These are phyloP conservation scores for Tetrapisispora iriomotensis DNA, from an alignment of 805 yeast species.

Conservation along the genomic window DNA sequence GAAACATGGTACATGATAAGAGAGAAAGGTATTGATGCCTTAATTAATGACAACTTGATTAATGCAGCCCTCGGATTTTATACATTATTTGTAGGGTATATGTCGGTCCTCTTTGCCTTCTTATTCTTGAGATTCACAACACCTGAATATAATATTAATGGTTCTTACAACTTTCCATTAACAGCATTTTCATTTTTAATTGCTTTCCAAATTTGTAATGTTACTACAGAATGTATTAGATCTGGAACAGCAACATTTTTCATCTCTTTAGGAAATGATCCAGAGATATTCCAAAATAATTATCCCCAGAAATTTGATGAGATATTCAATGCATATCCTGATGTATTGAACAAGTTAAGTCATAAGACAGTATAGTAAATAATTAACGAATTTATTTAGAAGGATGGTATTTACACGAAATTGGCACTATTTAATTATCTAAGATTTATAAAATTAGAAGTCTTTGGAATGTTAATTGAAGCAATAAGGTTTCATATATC, in stretches of 20 bases:
- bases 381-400: too few relatives aligned
- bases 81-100: constrained; percentile 59
- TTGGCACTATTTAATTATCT: too few relatives aligned
- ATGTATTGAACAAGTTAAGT: constrained; percentile 48
- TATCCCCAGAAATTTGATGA: constrained; percentile 62
- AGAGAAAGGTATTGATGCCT: constrained; percentile 73
- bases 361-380: constrained; percentile 21
- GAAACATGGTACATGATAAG: constrained; percentile 74
- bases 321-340: constrained; percentile 56
- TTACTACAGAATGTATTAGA: constrained; percentile 63
- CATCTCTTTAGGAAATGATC: constrained; percentile 75
- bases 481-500: too few relatives aligned
- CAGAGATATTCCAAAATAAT: constrained; percentile 66
- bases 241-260: constrained; percentile 79
- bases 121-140: constrained; percentile 57
- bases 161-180: constrained; percentile 59
- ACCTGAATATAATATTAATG: constrained; percentile 53
- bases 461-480: too few relatives aligned
- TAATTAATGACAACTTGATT: constrained; percentile 75
- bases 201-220: constrained; percentile 63
- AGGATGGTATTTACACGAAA: too few relatives aligned
- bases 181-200: constrained; percentile 66
- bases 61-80: constrained; percentile 73
- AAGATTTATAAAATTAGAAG: too few relatives aligned
- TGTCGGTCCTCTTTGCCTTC: constrained; percentile 52